Base-by-base conservation (phyloP, 495 filamentous ascomycete genomes). In the Tuber indicum region DNA sequence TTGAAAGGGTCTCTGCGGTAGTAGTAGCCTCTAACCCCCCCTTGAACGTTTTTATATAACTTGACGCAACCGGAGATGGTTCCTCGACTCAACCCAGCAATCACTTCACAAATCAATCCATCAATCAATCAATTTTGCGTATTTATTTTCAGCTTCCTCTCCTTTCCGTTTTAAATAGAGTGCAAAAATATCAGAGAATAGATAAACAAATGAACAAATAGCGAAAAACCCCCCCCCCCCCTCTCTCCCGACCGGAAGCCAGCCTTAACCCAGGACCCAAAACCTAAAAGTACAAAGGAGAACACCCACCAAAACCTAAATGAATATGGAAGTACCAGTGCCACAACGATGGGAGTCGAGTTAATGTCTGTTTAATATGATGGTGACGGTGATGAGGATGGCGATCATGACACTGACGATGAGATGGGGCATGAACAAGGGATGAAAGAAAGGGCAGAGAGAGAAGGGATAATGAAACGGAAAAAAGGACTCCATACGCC, bases 221-320 rank as follows among this genome's bases (percentile, higher is more conserved):
- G 32, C n/a, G 21, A 32, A 26, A 62, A n/a, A 0, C 9, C 10
- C 10, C 52, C 58, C 58, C n/a, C n/a, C n/a, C n/a, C n/a, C n/a
- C n/a, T n/a, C n/a, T 26, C 9, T 2, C 26, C 49, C 49, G 49
- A 26, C 58, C 58, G 9, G 32, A 62, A 58, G 23, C 46, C 19
- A 47, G 17, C 46, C 46, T 47, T 47, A 21, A 47, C 3, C 17
- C 46, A 47, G 32, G 32, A 32, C 32, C 32, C 32, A 47, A 47
- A 47, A 47, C 46, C 46, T 47, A 47, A 47, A 47, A 58, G 49
- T 58, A 58, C 49, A 58, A 58, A 58, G n/a, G 47, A 49, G 52
- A 58, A 26, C n/a, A 10, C 58, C 58, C n/a, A 32, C n/a, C n/a
- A 32, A 32, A 62, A 26, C 58, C 58, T 32, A 62, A 32, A 4